Evolutionary conservation across 352 stramenopile species (phyloP), one percentile per base, ranked within the genome.

Genomic region (Globisporangium perplexum): DNA sequence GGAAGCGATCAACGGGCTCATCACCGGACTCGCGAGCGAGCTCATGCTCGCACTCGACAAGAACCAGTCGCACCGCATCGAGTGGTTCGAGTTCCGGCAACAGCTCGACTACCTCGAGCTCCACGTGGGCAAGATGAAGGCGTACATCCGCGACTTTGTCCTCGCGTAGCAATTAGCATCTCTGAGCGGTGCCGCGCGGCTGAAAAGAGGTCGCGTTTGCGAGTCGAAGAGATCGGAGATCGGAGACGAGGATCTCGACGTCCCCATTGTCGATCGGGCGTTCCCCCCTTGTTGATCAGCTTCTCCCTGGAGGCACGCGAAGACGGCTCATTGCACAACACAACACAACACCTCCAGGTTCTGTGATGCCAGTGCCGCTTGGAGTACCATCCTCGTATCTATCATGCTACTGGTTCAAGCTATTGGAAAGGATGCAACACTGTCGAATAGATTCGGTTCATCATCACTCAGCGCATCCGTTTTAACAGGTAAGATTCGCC

Each of bases 61-160:
- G 47, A 85, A 86, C 61, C 57, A 80, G 26, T 82, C 66, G 50
- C 61, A 69, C 20, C 63, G 65, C 23, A 82, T 90, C 53, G 77
- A 90, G 55, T 90, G 80, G 77, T 84, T 76, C 53, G 77, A 90
- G 50, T 90, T 88, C 48, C 78, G 77, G 7, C 72, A 77, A 49
- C 69, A 88, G n/a, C 58, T 90, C 28, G 80, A 86, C 51, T 87
- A 77, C 48, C 60, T 90, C 22, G 74, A 90, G 17, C 60, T 67
- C 7, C 71, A 74, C 22, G 64, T 90, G 35, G 46, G 57, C 17
- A 47, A 87, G 47, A 77, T 68, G 42, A 87, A 86, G 48, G 26
- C 28, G 6, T 88, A 83, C 54, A 81, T 90, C 46, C 53, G 57
- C 48, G 63, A 77, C 44, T 43, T 73, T 14, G 26, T 82, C 28